These are phyloP conservation scores for Metschnikowia colocasiae DNA, from an alignment of 805 yeast species.

Conservation along the genomic window DNA sequence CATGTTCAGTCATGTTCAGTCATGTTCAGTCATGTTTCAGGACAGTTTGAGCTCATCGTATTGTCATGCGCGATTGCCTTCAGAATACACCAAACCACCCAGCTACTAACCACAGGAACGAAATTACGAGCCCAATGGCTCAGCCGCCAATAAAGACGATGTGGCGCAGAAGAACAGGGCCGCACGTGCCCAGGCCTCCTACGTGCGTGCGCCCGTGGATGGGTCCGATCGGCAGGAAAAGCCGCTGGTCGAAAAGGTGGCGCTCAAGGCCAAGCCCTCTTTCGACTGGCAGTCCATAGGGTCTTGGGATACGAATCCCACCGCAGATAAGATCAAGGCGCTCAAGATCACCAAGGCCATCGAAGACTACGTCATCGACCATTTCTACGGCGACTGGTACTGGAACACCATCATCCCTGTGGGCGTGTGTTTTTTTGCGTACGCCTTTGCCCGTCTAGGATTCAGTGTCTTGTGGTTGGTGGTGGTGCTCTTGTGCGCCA, in stretches of 20 bases:
- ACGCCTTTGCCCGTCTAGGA: constrained; percentile 61
- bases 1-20: too few species aligned
- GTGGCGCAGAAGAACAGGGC: constrained; percentile 15
- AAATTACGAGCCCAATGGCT: constrained; percentile 14
- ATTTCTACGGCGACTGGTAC: constrained; percentile 67
- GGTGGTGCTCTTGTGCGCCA: constrained; percentile 56
- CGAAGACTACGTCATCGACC: constrained; percentile 62
- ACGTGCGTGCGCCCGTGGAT: constrained; percentile 14
- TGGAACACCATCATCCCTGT: constrained; percentile 61
- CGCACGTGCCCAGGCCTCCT: constrained; percentile 14
- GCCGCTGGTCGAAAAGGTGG: background rate
- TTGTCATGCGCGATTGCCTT: too few species aligned
- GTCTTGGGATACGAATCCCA: constrained; percentile 28
- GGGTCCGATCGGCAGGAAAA: constrained; percentile 6
- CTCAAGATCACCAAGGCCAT: constrained; percentile 33
- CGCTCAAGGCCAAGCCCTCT: constrained; percentile 17
- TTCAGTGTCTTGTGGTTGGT: constrained; percentile 62
- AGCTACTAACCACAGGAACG: constrained; percentile 10
- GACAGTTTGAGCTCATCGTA: too few species aligned
- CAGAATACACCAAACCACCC: background rate
- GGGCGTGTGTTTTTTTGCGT: constrained; percentile 70
- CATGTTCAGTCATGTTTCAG: too few species aligned
- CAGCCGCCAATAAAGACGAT: constrained; percentile 15
- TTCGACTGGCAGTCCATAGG: constrained; percentile 43
- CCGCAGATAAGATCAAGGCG: constrained; percentile 24